phyloP scores from a whole-genome alignment of 1,284 basidiomycete species.

The Microbotryum saponariae region DNA sequence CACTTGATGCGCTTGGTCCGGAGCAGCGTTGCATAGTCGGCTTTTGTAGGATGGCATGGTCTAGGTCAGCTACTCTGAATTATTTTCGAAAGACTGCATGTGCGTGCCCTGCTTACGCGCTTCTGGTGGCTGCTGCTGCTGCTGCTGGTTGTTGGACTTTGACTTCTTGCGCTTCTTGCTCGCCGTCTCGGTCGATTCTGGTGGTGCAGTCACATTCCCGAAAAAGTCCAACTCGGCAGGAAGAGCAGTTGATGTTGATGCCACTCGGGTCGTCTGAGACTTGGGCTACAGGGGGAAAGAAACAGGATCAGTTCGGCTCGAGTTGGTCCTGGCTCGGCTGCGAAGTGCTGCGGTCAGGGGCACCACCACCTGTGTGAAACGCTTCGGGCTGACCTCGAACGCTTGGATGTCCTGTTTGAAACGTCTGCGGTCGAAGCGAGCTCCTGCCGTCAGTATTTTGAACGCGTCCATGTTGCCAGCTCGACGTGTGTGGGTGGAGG shows the following conservation, averaged over 20 bases:
- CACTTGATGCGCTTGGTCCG: conserved; percentile 36
- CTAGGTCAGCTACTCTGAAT: background rate
- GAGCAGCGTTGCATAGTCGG: conserved; percentile 18
- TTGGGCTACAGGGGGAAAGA: background rate
- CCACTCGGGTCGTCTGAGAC: background rate
- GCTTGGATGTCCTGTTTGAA: conserved; percentile 65
- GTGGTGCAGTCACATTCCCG: conserved; percentile 51
- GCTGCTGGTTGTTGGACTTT: conserved; percentile 13
- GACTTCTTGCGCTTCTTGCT: conserved; percentile 33
- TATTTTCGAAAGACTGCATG: background rate
- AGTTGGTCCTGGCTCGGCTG: background rate
- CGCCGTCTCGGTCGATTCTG: conserved; percentile 34
- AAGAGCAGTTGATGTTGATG: conserved; percentile 42
- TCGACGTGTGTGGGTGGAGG: too few species aligned
- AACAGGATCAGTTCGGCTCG: background rate
- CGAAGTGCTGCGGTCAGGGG: background rate
- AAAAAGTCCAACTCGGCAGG: conserved; percentile 81
- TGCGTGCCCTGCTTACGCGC: background rate
- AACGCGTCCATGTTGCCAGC: conserved; percentile 39
- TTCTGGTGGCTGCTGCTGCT: background rate
- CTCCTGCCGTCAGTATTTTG: conserved; percentile 35
- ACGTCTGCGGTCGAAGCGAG: conserved; percentile 62
- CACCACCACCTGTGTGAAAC: too few species aligned
- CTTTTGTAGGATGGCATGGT: background rate
- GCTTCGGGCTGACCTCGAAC: conserved; percentile 53